These are phyloP conservation scores for Talaromyces albobiverticillius DNA, from an alignment of 2,329 filamentous ascomycete species.

Conservation along the genomic window DNA sequence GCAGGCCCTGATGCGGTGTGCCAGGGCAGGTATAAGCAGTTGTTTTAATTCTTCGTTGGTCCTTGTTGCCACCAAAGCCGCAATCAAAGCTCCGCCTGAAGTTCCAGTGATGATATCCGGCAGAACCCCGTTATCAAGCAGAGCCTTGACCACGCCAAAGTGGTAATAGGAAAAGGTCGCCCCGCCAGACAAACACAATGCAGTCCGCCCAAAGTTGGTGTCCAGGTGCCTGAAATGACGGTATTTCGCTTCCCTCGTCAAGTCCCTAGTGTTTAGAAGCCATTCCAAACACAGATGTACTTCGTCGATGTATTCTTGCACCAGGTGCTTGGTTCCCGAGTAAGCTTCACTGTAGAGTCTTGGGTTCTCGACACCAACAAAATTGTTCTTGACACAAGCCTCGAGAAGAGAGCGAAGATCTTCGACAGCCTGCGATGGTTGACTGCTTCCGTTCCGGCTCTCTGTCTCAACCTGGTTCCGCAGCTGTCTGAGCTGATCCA, in stretches of 20 bases:
- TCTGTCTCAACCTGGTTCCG: slow-evolving; percentile 40
- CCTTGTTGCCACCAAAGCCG: slow-evolving; percentile 79
- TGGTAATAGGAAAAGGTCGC: slow-evolving; percentile 97
- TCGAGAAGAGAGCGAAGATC: slow-evolving; percentile 76
- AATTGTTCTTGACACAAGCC: slow-evolving; percentile 96
- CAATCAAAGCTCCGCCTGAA: slow-evolving; percentile 87
- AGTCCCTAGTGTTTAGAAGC: slow-evolving; percentile 63
- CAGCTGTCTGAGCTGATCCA: slow-evolving; percentile 63
- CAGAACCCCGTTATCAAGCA: slow-evolving; percentile 79
- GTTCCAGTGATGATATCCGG: slow-evolving; percentile 96
- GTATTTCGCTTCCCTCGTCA: slow-evolving; percentile 72
- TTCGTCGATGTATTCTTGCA: slow-evolving; percentile 87
- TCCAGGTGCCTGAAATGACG: slow-evolving; percentile 81
- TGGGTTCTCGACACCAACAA: slow-evolving; percentile 90
- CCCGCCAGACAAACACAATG: slow-evolving; percentile 87
- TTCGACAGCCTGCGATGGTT: slow-evolving; percentile 42
- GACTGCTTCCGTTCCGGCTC: slow-evolving; percentile 23
- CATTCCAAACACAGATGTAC: slow-evolving; percentile 58
- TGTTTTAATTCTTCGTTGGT: slow-evolving; percentile 88
- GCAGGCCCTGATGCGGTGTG: slow-evolving; percentile 79
- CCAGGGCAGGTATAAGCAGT: slow-evolving; percentile 82
- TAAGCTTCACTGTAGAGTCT: slow-evolving; percentile 97
- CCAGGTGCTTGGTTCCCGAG: slow-evolving; percentile 91
- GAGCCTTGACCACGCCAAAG: slow-evolving; percentile 84
- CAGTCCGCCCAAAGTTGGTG: slow-evolving; percentile 88